Conservation (phyloP, 345 rosid genomes). For the Eucalyptus grandis region DNA sequence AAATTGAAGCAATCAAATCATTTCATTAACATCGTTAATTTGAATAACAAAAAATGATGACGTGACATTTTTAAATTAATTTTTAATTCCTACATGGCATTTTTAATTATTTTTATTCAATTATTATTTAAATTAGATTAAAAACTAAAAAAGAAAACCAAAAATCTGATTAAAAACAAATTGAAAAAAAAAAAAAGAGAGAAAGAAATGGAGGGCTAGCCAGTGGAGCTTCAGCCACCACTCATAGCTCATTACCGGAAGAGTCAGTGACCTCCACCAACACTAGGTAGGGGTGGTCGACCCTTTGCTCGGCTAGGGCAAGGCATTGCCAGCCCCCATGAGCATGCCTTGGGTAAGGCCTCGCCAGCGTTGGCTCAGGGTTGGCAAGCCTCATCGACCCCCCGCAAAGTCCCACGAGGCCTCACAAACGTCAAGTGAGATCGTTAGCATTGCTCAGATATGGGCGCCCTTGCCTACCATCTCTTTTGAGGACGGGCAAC, state of each 20-base stretch:
- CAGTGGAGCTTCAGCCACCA: too few species aligned
- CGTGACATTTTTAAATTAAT: too few species aligned
- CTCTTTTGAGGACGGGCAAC: rapidly evolving
- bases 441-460: rapidly evolving
- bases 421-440: rapidly evolving
- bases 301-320: rapidly evolving
- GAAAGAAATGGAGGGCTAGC: too few species aligned
- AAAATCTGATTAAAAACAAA: too few species aligned
- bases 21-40: too few species aligned
- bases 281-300: rapidly evolving
- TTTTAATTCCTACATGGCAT: too few species aligned
- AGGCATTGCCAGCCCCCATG: rapidly evolving
- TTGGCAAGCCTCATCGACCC: too few species aligned
- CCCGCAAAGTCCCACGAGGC: rapidly evolving
- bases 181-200: rapidly evolving
- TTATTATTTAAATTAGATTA: too few species aligned
- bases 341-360: rapidly evolving
- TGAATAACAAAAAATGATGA: rapidly evolving
- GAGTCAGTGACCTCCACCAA: rapidly evolving
- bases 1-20: rapidly evolving
- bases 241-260: rapidly evolving
- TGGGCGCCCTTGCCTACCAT: rapidly evolving
- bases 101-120: too few species aligned
- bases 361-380: rapidly evolving
- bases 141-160: too few species aligned